These are phyloP conservation scores for Cyclotella atomus DNA, from an alignment of 108 stramenopile genomes.

Conservation along the genomic window DNA sequence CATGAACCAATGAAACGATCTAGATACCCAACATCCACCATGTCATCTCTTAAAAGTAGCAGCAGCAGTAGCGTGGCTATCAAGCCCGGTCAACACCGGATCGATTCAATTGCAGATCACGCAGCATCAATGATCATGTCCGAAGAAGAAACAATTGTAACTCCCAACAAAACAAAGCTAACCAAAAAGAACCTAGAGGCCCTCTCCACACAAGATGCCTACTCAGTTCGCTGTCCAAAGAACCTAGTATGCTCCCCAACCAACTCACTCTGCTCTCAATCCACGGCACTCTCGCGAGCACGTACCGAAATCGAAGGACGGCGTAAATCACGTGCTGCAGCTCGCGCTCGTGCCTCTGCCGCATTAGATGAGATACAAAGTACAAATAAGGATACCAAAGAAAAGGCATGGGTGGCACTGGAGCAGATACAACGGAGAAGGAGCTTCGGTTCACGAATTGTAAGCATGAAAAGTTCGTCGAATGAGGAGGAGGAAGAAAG, in stretches of 20 bases:
- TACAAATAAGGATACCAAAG: background rate
- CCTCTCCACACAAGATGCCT: background rate
- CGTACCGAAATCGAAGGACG: constrained; percentile 4
- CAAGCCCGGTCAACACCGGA: background rate
- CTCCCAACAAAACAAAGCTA: background rate
- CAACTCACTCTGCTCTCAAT: background rate
- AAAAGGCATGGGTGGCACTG: background rate
- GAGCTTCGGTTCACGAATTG: background rate
- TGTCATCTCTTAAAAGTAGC: background rate
- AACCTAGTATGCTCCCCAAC: background rate
- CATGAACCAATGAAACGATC: too few relatives aligned
- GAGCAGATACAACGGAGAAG: background rate
- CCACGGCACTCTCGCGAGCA: background rate
- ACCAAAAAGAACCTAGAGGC: background rate
- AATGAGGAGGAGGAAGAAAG: background rate
- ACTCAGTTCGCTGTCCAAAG: background rate
- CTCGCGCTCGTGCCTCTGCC: background rate
- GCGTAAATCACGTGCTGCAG: constrained; percentile 1
- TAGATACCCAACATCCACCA: background rate
- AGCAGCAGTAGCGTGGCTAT: background rate
- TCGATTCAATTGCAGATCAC: background rate
- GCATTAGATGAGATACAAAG: constrained; percentile 1
- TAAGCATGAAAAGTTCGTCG: background rate
- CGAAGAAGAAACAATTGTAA: background rate
- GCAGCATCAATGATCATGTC: background rate